Percentiles rank a stretch among this genome's conserved stretches.
Evolutionary conservation across 768 basidiomycete genomes (phyloP).

Genomic region (Xerocomus brunneocitrinus): DNA sequence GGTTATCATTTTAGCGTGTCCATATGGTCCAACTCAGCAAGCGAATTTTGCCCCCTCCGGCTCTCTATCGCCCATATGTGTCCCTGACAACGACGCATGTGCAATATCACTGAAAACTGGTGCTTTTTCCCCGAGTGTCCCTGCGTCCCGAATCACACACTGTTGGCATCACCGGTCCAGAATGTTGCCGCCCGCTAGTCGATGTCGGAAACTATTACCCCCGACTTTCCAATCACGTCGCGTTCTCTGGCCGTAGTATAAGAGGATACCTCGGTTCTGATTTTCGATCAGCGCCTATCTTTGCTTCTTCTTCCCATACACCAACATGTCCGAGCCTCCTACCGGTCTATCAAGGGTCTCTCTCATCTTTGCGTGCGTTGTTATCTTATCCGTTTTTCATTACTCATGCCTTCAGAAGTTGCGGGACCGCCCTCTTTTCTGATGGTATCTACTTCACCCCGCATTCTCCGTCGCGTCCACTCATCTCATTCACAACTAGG

Average conservation of each 20-base stretch:
- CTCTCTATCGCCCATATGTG: background rate
- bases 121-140: background rate
- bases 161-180: conserved; percentile 3
- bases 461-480: background rate
- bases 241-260: conserved; percentile 5
- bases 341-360: conserved; percentile 52
- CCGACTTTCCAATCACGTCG: background rate
- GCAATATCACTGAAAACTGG: background rate
- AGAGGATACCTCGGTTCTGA: background rate
- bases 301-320: background rate
- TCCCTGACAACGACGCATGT: background rate
- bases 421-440: conserved; percentile 84
- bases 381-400: background rate
- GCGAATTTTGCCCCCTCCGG: background rate
- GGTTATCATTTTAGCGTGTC: background rate
- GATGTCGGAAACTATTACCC: conserved; percentile 1
- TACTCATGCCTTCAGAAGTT: conserved; percentile 38
- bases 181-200: conserved; percentile 18
- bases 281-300: background rate
- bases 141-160: background rate
- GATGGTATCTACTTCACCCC: conserved; percentile 48
- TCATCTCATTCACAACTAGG: conserved; percentile 38
- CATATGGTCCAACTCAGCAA: background rate
- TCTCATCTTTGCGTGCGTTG: conserved; percentile 77
- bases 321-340: conserved; percentile 16